phyloP scores from a whole-genome alignment of 768 basidiomycete species.

The Suillus spraguei region DNA sequence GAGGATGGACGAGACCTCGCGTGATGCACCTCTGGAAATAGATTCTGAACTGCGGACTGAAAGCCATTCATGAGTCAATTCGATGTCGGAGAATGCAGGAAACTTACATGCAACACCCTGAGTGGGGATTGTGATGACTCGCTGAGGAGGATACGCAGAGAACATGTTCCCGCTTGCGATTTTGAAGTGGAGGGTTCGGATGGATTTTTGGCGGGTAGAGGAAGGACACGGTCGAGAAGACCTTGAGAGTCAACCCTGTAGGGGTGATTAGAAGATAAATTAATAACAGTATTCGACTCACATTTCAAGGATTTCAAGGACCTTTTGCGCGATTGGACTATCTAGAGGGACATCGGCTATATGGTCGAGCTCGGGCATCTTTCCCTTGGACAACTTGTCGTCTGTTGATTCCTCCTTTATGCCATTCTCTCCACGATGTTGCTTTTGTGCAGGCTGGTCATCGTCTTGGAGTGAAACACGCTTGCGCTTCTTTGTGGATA shows the following conservation, averaged over 20 bases:
- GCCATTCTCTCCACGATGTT: slow-evolving; percentile 41
- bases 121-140: slow-evolving; percentile 57
- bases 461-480: slow-evolving; percentile 50
- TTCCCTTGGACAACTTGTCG: slow-evolving; percentile 21
- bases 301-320: slow-evolving; percentile 64
- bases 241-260: slow-evolving; percentile 71
- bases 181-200: slow-evolving; percentile 44
- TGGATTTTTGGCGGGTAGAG: slow-evolving; percentile 44
- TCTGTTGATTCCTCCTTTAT: slow-evolving; percentile 37
- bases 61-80: slow-evolving; percentile 13
- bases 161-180: slow-evolving; percentile 37
- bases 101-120: slow-evolving; percentile 56
- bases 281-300: slow-evolving; percentile 30
- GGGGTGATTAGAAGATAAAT: not conserved
- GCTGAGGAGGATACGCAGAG: slow-evolving; percentile 59
- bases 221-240: slow-evolving; percentile 79
- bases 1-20: slow-evolving; percentile 65
- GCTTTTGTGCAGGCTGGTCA: slow-evolving; percentile 55
- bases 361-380: slow-evolving; percentile 33
- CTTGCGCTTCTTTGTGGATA: slow-evolving; percentile 66
- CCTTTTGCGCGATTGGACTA: slow-evolving; percentile 47
- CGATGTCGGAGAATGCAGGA: slow-evolving; percentile 17
- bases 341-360: slow-evolving; percentile 52
- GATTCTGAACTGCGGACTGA: slow-evolving; percentile 65
- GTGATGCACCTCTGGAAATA: slow-evolving; percentile 68